Evolutionary conservation across 805 yeast genomes (phyloP), one percentile per base, ranked within the genome.

Genomic region (Ogataea allantospora): DNA sequence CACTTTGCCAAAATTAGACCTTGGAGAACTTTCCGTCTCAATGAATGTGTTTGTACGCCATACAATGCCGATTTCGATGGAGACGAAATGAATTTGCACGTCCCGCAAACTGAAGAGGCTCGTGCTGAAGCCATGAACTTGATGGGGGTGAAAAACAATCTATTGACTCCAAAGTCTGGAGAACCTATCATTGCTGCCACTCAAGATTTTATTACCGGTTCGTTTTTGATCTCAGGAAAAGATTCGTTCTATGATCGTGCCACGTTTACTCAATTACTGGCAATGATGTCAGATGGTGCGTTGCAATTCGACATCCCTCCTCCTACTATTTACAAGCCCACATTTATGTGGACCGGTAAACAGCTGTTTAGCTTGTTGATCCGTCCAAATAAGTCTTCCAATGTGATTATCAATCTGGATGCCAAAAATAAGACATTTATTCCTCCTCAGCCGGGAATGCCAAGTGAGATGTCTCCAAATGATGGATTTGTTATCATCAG

Each of bases 151-250:
- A 93, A 93, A 55, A 85, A 89, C 58, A 93, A 93, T 59, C 69
- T 93, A 47, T 73, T 93, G 51, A 93, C 99, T 1, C 99, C 99
- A 7, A 87, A 89, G 57, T 86, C 95, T 21, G 99, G 99, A 53
- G 99, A 95, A 57, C 99, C 99, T 0, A 93, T 93, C 53, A 93
- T 93, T 73, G 99, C 99, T 0, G 99, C 99, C 7, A 93, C 99
- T 1, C 99, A 93, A 70, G 99, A 93, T 77, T 93, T 93, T 70
- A 93, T 93, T 54, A 89, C 98, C 5, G 99, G 98, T 13, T 88
- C 97, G 0, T 93, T 82, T 60, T 70, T 93, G 55, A 86, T 93
- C 27, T 84, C 97, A 1, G 88, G 85, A 54, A 95, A 93, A 63
- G 98, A 95, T 62, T 76, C 95, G 2, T 93, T 93, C 62, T 91